phyloP scores from a whole-genome alignment of 768 basidiomycete genomes.

The Tylopilus rubrobrunneus region DNA sequence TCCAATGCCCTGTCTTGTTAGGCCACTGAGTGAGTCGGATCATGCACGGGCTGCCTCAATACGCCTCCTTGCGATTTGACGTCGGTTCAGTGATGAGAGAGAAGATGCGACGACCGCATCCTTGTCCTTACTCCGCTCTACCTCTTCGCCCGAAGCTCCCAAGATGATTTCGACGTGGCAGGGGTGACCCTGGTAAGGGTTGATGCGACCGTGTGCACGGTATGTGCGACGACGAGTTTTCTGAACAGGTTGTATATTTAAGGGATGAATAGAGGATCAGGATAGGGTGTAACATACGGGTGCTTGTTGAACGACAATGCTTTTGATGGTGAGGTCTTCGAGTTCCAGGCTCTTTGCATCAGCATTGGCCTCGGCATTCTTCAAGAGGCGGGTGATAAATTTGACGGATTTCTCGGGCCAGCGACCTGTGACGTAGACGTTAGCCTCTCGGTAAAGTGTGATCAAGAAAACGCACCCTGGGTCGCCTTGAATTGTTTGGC shows the following conservation, averaged over 20 bases:
- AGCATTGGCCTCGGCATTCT: conserved; percentile 99
- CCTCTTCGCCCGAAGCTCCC: conserved; percentile 69
- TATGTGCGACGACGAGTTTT: conserved; percentile 99
- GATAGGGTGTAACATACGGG: conserved; percentile 57
- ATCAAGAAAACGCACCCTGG: conserved; percentile 62
- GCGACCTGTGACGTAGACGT: conserved; percentile 61
- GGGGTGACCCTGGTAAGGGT: conserved; percentile 98
- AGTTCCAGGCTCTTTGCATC: conserved; percentile 94
- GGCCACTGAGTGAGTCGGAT: conserved; percentile 22
- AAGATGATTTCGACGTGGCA: conserved; percentile 96
- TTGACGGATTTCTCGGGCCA: conserved; percentile 99
- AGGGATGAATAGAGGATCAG: neutral
- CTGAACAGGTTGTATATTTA: conserved; percentile 34
- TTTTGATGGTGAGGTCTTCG: conserved; percentile 92
- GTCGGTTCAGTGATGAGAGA: conserved; percentile 71
- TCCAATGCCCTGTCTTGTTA: conserved; percentile 11
- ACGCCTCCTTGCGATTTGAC: conserved; percentile 83
- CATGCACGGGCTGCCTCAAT: conserved; percentile 77
- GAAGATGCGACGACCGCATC: conserved; percentile 44
- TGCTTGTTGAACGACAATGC: conserved; percentile 97
- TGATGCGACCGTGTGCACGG: conserved; percentile 96
- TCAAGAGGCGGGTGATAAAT: conserved; percentile 90
- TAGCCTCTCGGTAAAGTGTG: neutral
- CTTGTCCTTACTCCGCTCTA: conserved; percentile 91
- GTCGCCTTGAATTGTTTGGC: conserved; percentile 96